Base-by-base conservation (phyloP, 2,329 filamentous ascomycete genomes). In the Microthyrium microscopicum region DNA sequence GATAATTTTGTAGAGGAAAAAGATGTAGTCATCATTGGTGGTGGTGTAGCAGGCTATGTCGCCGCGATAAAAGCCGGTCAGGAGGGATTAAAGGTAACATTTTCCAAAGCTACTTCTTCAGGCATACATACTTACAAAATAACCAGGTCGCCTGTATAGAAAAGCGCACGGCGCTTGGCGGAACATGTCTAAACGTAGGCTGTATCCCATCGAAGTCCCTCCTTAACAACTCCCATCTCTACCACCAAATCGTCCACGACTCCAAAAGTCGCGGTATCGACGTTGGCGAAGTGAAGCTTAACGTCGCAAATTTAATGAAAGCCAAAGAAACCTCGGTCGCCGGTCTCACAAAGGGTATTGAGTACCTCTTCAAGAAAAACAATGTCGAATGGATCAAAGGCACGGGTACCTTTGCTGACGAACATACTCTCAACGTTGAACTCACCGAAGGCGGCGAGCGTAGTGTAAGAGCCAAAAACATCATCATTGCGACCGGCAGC, bases 191-290 rank as follows among this genome's bases (percentile, higher is more conserved):
- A 52, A 98, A 98, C 58, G 89, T 98, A 53, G 89, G 89, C 63
- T 98, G 89, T 65, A 98, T 98, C 55, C 89, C 89, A 45, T 98
- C 89, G 44, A 98, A 98, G 65, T 94, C 89, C 42, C 82, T 98
- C 47, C 81, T 98, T 58, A 98, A 95, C 76, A 95, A 95, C 70
- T 94, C 89, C 49, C 84, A 94, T 60, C 72, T 95, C 40, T 95
- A 95, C 69, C 87, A 95, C 67, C 79, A 85, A 62, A 79, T 94
- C 53, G 73, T 91, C 40, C 87, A 98, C 66, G 89, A 98, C 66
- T 87, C 84, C 45, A 93, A 94, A 66, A 74, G 80, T 61, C 83
- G 89, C 56, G 89, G 89, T 55, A 98, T 98, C 56, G 87, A 95
- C 54, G 89, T 98, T 47, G 77, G 80, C 53, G 83, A 93, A 62